Percentiles rank a stretch among this genome's conserved stretches.
These are phyloP conservation scores for Bocquillonia castaneifolia DNA, from an alignment of 441 rosid genomes.

Conservation along the genomic window DNA sequence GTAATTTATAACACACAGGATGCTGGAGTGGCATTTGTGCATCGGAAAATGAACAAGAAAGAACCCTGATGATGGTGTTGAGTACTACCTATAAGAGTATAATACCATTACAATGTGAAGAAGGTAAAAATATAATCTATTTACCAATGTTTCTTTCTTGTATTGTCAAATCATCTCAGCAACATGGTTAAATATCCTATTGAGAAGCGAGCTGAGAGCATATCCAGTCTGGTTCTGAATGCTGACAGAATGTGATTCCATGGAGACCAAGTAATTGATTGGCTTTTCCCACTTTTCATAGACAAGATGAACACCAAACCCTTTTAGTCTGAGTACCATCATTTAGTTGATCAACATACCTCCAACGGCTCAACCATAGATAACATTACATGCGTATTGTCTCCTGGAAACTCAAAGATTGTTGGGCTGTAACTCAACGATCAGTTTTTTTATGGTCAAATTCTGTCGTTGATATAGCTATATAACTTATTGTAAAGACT, in stretches of 20 bases:
- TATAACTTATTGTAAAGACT: neutral
- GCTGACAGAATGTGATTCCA: neutral
- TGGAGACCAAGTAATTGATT: neutral
- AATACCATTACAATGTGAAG: no score
- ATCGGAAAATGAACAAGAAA: no score
- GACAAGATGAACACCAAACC: neutral
- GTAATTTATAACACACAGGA: no score
- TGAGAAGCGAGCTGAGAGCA: no score
- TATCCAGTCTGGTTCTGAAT: neutral
- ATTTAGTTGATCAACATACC: conserved; percentile 1
- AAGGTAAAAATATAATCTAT: no score
- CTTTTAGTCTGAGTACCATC: neutral
- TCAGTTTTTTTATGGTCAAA: neutral
- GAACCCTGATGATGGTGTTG: no score
- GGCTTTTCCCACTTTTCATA: neutral
- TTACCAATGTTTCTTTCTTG: no score
- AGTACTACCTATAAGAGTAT: no score
- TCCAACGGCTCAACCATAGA: conserved; percentile 25
- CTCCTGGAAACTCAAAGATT: neutral
- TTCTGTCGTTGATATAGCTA: neutral
- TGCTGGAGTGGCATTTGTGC: no score
- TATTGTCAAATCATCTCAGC: no score
- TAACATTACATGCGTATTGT: neutral
- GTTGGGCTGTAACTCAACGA: no score
- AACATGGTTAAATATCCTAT: no score